These are phyloP conservation scores for Lachnellula suecica DNA, from an alignment of 2,329 filamentous ascomycete species.

Conservation along the genomic window DNA sequence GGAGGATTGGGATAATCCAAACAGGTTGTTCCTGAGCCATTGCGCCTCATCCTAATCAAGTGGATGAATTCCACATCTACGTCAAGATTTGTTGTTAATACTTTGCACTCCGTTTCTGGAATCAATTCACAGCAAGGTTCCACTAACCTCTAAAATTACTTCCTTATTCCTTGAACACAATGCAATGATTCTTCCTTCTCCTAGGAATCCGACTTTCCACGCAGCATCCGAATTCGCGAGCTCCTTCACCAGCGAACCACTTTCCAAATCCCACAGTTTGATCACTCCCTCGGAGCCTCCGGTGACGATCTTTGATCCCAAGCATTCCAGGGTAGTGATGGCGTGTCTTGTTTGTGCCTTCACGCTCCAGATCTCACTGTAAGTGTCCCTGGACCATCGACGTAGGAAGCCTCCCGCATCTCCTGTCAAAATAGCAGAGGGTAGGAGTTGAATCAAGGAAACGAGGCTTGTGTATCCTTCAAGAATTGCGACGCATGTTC, in stretches of 20 bases:
- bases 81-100: neutral
- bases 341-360: conserved; percentile 89
- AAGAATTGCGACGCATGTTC: neutral
- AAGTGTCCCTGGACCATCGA: conserved; percentile 87
- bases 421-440: conserved; percentile 90
- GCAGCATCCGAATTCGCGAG: conserved; percentile 92
- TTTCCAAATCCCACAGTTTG: conserved; percentile 69
- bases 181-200: conserved; percentile 93
- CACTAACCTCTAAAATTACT: conserved; percentile 90
- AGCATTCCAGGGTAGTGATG: conserved; percentile 90
- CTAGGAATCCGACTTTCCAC: conserved; percentile 85
- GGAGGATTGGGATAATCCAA: neutral
- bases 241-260: conserved; percentile 67
- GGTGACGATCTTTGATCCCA: neutral
- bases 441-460: conserved; percentile 88
- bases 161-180: conserved; percentile 78
- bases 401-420: conserved; percentile 93
- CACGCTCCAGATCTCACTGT: conserved; percentile 52
- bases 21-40: neutral
- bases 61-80: conserved; percentile 1
- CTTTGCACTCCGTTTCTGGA: neutral
- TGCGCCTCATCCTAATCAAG: neutral
- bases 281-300: conserved; percentile 91
- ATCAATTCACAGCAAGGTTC: neutral
- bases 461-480: neutral